Percentiles rank a stretch among this genome's conserved stretches.
These are phyloP conservation scores for Penicillium parvum DNA, from an alignment of 495 filamentous ascomycete genomes.

Conservation along the genomic window DNA sequence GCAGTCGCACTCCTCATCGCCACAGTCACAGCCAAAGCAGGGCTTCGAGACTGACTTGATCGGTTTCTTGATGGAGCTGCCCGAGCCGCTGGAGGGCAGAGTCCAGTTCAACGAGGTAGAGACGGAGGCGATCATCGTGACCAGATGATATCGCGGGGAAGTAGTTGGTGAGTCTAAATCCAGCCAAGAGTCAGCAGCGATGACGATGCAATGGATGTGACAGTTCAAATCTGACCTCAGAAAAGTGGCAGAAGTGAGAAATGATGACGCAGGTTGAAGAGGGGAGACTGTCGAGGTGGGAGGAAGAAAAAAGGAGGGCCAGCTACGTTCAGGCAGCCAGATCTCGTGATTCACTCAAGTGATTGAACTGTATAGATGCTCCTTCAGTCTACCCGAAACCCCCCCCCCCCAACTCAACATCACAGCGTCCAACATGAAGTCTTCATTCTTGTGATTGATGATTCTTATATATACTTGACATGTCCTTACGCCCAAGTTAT, in stretches of 20 bases:
- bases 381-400: not conserved
- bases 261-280: not conserved
- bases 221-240: not conserved
- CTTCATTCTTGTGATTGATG: no score
- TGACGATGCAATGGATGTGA: not conserved
- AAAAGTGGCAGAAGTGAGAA: not conserved
- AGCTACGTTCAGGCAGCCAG: not conserved
- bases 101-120: slow-evolving; percentile 26
- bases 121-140: slow-evolving; percentile 18
- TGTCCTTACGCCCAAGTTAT: no score
- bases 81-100: slow-evolving; percentile 32
- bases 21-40: slow-evolving; percentile 44
- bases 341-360: not conserved
- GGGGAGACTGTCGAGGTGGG: no score
- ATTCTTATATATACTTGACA: not conserved
- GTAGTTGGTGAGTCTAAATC: not conserved
- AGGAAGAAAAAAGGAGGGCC: no score
- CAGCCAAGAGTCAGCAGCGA: not conserved
- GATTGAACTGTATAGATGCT: no score
- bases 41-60: slow-evolving; percentile 43
- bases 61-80: slow-evolving; percentile 35
- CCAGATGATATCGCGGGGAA: not conserved
- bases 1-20: slow-evolving; percentile 42
- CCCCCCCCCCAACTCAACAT: not conserved
- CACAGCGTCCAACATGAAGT: not conserved